phyloP scores from a whole-genome alignment of 2,329 filamentous ascomycete species.

The Curvularia lunata region DNA sequence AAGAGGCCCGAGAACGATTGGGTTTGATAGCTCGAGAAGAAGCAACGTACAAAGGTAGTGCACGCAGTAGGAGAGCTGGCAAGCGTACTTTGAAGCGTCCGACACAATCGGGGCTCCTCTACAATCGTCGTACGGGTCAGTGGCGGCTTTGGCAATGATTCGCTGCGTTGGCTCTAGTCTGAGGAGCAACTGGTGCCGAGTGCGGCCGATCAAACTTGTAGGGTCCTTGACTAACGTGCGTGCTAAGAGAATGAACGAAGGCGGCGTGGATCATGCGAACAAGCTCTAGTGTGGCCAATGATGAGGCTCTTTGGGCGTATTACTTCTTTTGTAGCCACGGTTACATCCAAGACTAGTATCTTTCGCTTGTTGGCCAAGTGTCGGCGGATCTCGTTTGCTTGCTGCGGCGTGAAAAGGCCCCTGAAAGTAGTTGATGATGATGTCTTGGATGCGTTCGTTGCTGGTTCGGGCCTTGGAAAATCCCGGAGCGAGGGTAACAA shows the following conservation, averaged over 20 bases:
- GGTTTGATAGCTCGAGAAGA: slow-evolving; percentile 20
- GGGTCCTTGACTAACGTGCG: slow-evolving; percentile 35
- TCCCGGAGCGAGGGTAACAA: slow-evolving; percentile 23
- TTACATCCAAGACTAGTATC: slow-evolving; percentile 10
- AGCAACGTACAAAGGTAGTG: slow-evolving; percentile 17
- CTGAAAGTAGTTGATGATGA: slow-evolving; percentile 1
- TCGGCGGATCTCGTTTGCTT: slow-evolving; percentile 10
- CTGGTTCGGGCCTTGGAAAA: slow-evolving; percentile 8
- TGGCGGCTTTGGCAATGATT: slow-evolving; percentile 24
- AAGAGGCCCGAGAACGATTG: slow-evolving; percentile 18
- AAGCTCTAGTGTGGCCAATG: slow-evolving; percentile 31
- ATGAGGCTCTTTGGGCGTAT: slow-evolving; percentile 11
- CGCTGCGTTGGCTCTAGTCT: slow-evolving; percentile 33
- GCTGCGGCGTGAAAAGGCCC: slow-evolving; percentile 1
- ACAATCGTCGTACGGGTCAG: slow-evolving; percentile 36
- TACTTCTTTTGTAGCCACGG: slow-evolving; percentile 16
- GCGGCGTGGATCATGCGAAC: slow-evolving; percentile 31
- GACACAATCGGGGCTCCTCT: slow-evolving; percentile 33
- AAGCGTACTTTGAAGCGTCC: slow-evolving; percentile 20
- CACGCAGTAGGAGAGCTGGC: slow-evolving; percentile 25
- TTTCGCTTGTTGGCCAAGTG: slow-evolving; percentile 5
- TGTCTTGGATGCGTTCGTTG: slow-evolving; percentile 4
- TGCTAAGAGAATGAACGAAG: slow-evolving; percentile 34
- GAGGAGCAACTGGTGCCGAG: slow-evolving; percentile 40
- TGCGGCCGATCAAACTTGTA: slow-evolving; percentile 33